phyloP scores from a whole-genome alignment of 495 filamentous ascomycete species.

The Choiromyces venosus region DNA sequence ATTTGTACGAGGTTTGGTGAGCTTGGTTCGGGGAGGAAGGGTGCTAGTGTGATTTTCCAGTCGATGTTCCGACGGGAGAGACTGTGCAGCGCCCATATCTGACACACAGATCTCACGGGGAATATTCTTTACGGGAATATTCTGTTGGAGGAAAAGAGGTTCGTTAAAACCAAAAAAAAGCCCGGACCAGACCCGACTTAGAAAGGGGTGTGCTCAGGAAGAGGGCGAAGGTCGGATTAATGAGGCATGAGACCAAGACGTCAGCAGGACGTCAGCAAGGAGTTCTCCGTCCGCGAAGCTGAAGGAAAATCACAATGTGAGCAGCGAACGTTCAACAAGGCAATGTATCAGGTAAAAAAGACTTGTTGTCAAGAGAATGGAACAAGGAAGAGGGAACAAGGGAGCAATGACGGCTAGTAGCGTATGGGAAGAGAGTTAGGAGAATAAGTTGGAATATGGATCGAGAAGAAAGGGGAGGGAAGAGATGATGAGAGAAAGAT shows the following conservation, averaged over 20 bases:
- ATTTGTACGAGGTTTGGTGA: conserved; percentile 36
- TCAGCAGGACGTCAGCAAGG: conserved; percentile 3
- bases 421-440: not conserved
- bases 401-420: not conserved
- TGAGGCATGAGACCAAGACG: conserved; percentile 2
- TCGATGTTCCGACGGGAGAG: conserved; percentile 26
- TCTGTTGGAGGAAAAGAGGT: not conserved
- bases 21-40: conserved; percentile 26
- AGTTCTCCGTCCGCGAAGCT: not conserved
- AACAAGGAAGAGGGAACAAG: not conserved
- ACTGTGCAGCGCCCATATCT: conserved; percentile 30
- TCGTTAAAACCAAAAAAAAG: not conserved
- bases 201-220: not conserved
- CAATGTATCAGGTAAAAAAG: not conserved
- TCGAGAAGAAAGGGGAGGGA: not conserved
- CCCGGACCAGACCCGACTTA: not conserved
- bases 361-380: not conserved
- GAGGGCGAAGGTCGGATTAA: not conserved
- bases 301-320: not conserved
- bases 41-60: conserved; percentile 9
- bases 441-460: not conserved
- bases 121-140: not conserved
- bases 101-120: not conserved
- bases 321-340: not conserved
- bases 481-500: not conserved